These are phyloP conservation scores for Fusarium udum DNA, from an alignment of 2,329 filamentous ascomycete genomes.

Conservation along the genomic window DNA sequence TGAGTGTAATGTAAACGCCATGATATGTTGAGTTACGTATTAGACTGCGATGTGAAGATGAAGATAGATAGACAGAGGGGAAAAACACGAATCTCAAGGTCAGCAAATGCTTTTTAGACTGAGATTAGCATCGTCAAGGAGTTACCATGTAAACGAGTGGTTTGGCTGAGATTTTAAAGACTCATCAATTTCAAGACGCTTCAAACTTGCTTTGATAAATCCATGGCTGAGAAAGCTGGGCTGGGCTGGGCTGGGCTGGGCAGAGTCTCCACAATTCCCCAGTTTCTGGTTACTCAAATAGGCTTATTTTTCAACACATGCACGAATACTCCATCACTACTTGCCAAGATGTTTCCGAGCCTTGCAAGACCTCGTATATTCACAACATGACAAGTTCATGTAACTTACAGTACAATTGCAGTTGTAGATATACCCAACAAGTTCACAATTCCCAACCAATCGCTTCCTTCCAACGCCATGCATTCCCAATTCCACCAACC, in stretches of 20 bases:
- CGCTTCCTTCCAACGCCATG: conserved; percentile 31
- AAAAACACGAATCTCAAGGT: background rate
- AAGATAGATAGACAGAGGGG: background rate
- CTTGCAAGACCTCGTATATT: background rate
- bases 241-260: background rate
- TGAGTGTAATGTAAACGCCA: conserved; percentile 98
- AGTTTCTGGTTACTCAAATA: background rate
- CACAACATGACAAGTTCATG: background rate
- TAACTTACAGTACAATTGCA: background rate
- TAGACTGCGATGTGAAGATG: background rate
- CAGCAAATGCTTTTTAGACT: background rate
- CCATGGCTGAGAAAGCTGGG: background rate
- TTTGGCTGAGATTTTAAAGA: conserved; percentile 2
- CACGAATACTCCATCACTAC: background rate
- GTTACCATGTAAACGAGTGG: background rate
- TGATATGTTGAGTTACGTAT: conserved; percentile 49
- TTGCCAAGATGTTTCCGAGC: background rate
- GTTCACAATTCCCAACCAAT: conserved; percentile 2
- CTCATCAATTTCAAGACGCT: conserved; percentile 9
- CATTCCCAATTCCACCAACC: conserved; percentile 9
- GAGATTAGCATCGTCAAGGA: background rate
- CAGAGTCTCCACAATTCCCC: conserved; percentile 22
- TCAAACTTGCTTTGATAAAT: conserved; percentile 8
- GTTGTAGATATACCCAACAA: background rate
- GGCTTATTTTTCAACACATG: background rate